A percentile compares a stretch with the other conserved stretches of the same genome.
These are phyloP conservation scores for Capsicum chinense DNA, from an alignment of 257 asterid genomes.

Conservation along the genomic window DNA sequence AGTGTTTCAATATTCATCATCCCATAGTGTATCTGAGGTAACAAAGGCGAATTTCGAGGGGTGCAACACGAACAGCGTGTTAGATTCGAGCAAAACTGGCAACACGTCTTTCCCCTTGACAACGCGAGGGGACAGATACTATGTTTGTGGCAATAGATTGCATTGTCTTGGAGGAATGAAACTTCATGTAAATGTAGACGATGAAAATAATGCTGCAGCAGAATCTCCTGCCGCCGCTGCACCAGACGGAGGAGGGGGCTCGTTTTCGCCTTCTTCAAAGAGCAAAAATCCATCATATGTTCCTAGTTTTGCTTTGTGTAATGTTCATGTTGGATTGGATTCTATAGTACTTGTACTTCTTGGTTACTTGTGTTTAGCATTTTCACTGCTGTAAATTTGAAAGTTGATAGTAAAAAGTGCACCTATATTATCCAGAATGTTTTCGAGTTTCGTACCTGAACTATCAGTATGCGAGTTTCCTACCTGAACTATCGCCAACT, in stretches of 20 bases:
- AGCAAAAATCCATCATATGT: slow-evolving; percentile 34
- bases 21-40: slow-evolving; percentile 65
- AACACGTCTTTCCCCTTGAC: slow-evolving; percentile 59
- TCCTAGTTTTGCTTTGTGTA: slow-evolving; percentile 35
- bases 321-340: neutral
- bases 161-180: slow-evolving; percentile 90
- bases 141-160: slow-evolving; percentile 66
- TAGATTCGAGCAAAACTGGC: slow-evolving; percentile 68
- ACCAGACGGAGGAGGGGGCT: slow-evolving; percentile 45
- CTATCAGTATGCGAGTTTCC: too few species aligned
- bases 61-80: slow-evolving; percentile 71
- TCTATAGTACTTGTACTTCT: neutral
- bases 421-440: too few species aligned
- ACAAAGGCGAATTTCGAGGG: slow-evolving; percentile 50
- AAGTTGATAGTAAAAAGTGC: too few species aligned
- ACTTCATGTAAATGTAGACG: slow-evolving; percentile 54
- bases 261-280: slow-evolving; percentile 66
- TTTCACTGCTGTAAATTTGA: neutral
- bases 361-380: neutral
- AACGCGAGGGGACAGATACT: slow-evolving; percentile 60
- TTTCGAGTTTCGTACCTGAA: too few species aligned
- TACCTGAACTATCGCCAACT: too few species aligned
- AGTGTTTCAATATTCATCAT: slow-evolving; percentile 74
- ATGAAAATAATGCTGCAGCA: slow-evolving; percentile 15
- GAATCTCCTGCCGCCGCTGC: slow-evolving; percentile 41